phyloP scores from a whole-genome alignment of 257 asterid genomes.

The Prunella vulgaris region DNA sequence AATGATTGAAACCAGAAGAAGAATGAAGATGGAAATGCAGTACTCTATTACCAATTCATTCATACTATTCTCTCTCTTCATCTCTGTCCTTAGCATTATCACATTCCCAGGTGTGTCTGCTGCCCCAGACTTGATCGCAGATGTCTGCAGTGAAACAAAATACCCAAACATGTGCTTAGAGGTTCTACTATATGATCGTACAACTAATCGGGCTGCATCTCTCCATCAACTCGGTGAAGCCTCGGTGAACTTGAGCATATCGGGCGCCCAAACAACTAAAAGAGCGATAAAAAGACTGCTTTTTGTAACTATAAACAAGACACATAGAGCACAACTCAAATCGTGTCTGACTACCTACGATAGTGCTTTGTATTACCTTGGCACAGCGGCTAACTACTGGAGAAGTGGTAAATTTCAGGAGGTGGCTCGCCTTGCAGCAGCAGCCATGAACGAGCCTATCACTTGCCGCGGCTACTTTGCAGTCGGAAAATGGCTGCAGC shows the following conservation, averaged over 20 bases:
- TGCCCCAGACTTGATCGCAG: conserved; percentile 7
- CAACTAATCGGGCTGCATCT: conserved; percentile 14
- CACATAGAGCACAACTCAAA: conserved; percentile 2
- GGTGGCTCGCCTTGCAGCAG: neutral
- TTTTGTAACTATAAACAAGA: neutral
- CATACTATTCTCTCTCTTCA: neutral
- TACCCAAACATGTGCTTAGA: neutral
- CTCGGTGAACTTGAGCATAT: conserved; percentile 11
- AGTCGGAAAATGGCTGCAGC: neutral
- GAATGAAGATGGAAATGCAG: conserved; percentile 6
- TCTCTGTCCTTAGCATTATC: neutral
- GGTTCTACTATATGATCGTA: neutral
- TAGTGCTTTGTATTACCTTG: conserved; percentile 10
- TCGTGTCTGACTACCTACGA: conserved; percentile 9
- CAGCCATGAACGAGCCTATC: conserved; percentile 21
- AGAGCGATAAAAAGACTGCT: neutral
- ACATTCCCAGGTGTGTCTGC: neutral
- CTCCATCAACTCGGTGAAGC: conserved; percentile 3
- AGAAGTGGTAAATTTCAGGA: neutral
- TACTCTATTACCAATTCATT: neutral
- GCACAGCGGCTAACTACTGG: neutral
- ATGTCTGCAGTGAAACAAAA: conserved; percentile 16
- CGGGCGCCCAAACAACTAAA: conserved; percentile 19
- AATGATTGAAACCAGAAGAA: neutral
- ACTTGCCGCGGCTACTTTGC: conserved; percentile 12